Evolutionary conservation across 2,329 filamentous ascomycete species (phyloP), one percentile per base, ranked within the genome.

Genomic region (Trichoderma gracile): DNA sequence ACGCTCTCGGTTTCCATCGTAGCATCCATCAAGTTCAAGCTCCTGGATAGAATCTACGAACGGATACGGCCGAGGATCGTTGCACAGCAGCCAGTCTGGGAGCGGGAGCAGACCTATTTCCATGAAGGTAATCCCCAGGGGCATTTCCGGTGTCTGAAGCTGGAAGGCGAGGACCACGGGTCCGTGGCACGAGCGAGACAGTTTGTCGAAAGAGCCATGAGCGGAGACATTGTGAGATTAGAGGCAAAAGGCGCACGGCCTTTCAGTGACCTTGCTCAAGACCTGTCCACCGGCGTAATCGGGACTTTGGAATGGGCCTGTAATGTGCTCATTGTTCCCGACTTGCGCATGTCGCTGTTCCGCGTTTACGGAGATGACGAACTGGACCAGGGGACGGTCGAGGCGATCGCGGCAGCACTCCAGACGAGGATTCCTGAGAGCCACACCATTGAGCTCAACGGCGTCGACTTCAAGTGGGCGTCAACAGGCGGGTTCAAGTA

Each of bases 1-100:
- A 78, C 73, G 38, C 69, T 82, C 1, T 78, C 75, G 2, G 70
- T 79, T 1, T 70, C 71, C n/a, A 69, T 77, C 6, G 67, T 81
- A 2, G 71, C 74, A 15, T 74, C 75, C 0, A 74, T 74, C 14
- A 76, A 74, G 52, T 76, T 80, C 65, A 79, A 78, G 55, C 70
- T 81, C n/a, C 66, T 68, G 1, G 69, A 59, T 2, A 65, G 66
- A 1, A 71, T 81, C 4, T 78, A 76, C 62, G 53, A 68, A 1
- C 75, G 72, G 8, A 66, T 78, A 1, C 67, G 74, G 53, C 38
- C 25, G 1, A 70, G 68, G 17, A 70, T 81, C 5, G 67, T 72
- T 10, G n/a, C 43, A 5, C 40, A 57, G 14, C 52, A 50, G 27
- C 9, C 14, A 15, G 3, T n/a, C 1, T 65, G 63, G 63, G 43